Evolutionary conservation across 2,329 filamentous ascomycete genomes (phyloP).

Genomic region (Trichoderma sp.): DNA sequence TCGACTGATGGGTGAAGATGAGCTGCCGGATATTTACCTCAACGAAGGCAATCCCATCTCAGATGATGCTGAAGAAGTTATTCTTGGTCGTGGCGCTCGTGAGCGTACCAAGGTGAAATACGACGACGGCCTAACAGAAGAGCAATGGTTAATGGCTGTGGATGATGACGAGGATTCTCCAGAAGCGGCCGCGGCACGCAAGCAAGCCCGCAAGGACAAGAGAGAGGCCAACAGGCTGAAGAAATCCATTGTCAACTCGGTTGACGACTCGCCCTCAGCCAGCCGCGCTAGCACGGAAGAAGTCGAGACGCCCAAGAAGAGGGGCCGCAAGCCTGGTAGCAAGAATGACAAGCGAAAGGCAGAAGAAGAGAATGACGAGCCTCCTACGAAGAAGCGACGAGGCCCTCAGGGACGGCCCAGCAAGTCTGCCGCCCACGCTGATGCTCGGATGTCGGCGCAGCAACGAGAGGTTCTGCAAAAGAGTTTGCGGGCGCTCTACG

Average conservation of each 20-base stretch:
- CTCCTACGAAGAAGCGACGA: conserved; percentile 75
- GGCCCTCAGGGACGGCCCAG: conserved; percentile 71
- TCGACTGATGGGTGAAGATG: conserved; percentile 82
- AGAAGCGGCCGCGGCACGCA: conserved; percentile 88
- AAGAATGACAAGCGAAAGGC: conserved; percentile 88
- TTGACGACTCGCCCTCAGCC: conserved; percentile 72
- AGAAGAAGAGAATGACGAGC: conserved; percentile 73
- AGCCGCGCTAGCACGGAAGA: conserved; percentile 85
- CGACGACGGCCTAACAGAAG: conserved; percentile 95
- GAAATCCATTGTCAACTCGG: conserved; percentile 43
- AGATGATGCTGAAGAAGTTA: conserved; percentile 75
- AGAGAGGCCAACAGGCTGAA: conserved; percentile 75
- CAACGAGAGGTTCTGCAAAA: conserved; percentile 78
- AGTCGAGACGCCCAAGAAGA: conserved; percentile 73
- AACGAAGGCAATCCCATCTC: conserved; percentile 78
- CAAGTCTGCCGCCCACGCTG: conserved; percentile 43
- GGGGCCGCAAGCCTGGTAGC: conserved; percentile 75
- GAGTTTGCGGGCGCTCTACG: conserved; percentile 75
- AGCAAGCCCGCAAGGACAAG: conserved; percentile 80
- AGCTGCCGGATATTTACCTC: conserved; percentile 93
- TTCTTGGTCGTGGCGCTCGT: conserved; percentile 84
- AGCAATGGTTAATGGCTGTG: conserved; percentile 98
- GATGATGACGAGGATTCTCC: conserved; percentile 95
- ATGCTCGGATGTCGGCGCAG: conserved; percentile 59
- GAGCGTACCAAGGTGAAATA: conserved; percentile 94